These are phyloP conservation scores for Mytilinidion resinicola DNA, from an alignment of 495 filamentous ascomycete genomes.

Conservation along the genomic window DNA sequence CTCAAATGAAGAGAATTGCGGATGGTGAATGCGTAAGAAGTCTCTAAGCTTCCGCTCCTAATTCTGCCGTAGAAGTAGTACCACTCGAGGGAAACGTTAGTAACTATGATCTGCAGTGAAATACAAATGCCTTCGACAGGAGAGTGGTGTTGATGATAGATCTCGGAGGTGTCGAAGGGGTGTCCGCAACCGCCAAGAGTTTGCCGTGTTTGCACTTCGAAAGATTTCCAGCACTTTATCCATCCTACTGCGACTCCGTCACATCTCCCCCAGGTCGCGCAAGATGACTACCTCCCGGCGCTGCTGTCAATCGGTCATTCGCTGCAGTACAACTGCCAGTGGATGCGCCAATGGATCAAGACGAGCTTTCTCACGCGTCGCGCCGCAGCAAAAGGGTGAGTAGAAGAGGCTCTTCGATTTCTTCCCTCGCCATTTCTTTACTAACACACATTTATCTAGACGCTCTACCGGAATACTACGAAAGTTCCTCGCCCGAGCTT, in stretches of 20 bases:
- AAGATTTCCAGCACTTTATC: not conserved
- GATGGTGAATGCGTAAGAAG: too few species aligned
- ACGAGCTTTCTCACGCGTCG: conserved; percentile 17
- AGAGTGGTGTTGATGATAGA: too few species aligned
- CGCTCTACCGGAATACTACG: conserved; percentile 29
- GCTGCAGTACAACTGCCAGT: not conserved
- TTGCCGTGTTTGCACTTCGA: not conserved
- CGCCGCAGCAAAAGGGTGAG: conserved; percentile 9
- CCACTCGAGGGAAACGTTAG: too few species aligned
- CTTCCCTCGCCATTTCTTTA: not conserved
- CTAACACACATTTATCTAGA: conserved; percentile 11
- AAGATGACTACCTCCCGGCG: conserved; percentile 16
- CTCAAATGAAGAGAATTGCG: too few species aligned
- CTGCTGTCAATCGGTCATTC: conserved; percentile 12
- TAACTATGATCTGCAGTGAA: too few species aligned
- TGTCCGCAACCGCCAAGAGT: too few species aligned
- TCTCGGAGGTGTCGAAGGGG: too few species aligned
- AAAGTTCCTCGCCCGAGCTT: conserved; percentile 31
- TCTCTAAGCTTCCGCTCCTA: too few species aligned
- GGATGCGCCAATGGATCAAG: conserved; percentile 5
- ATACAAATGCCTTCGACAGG: too few species aligned
- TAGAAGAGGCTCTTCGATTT: not conserved
- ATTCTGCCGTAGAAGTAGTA: too few species aligned
- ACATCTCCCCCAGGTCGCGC: not conserved
- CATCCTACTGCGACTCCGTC: not conserved